Evolutionary conservation across 179 eudicot species (phyloP), one percentile per base, ranked within the genome.

Genomic region (Nepenthes alata): DNA sequence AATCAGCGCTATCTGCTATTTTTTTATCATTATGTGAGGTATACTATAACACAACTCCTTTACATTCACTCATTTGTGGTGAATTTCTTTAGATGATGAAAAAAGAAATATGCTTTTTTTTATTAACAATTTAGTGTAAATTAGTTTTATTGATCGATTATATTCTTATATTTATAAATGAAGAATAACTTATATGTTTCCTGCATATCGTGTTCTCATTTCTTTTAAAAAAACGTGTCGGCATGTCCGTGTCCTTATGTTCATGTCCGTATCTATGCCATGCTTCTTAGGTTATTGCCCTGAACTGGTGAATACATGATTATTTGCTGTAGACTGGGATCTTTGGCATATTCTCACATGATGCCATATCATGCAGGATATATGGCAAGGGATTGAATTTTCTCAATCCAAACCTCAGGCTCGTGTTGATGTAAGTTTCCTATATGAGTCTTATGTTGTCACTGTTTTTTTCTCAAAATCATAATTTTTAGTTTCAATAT

Each of bases 301-400:
- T 25, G 25, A 25, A 25, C 25, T 25, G 25, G 25, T 25, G 4
- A 65, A 38, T 9, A 45, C 53, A 45, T 62, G 36, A 57, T 50
- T 36, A 37, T 57, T 15, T 47, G 11, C 58, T 58, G 16, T 1
- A 41, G 45, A 41, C 45, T 41, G 45, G 25, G 25, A 25, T 55
- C 45, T 49, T 51, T 39, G 37, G 44, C 54, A 47, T 66, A 11
- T 68, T 61, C 55, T 48, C 37, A 73, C 51, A 10, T 59, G 58
- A 55, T 53, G 65, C 13, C 49, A 44, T 61, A 48, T 72, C 37
- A 36, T 79, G 78, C 84, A 91, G 97, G 96, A 91, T 77, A 84
- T 91, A 67, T 91, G 96, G 97, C 97, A 91, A 91, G 96, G 95
- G 37, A 84, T 88, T 60, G 87, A 86, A 68, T 91, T 91, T 78